Conservation (phyloP, 805 yeast species). For the Cyberlindnera suaveolens region DNA sequence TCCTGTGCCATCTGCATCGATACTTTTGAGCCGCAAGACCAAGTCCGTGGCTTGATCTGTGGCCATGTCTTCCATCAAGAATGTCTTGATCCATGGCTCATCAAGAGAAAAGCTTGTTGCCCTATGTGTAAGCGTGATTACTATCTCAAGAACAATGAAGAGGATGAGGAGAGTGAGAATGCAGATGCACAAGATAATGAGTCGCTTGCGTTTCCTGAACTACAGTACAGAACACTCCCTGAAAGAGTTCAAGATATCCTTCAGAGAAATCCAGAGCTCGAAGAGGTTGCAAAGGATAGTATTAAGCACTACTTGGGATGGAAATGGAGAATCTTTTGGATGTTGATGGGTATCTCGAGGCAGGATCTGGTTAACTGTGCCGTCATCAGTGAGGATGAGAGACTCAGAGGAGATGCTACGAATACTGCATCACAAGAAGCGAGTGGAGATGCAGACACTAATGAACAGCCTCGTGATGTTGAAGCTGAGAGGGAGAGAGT, state of each 20-base stretch:
- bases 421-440: neutral
- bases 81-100: constrained; percentile 81
- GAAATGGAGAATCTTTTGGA: constrained; percentile 42
- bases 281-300: constrained; percentile 35
- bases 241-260: constrained; percentile 38
- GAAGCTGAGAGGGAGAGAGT: neutral
- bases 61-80: constrained; percentile 79
- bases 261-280: constrained; percentile 37
- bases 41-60: constrained; percentile 69
- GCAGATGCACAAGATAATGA: constrained; percentile 20
- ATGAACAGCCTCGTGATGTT: too few relatives aligned
- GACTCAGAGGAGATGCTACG: constrained; percentile 3
- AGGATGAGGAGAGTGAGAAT: constrained; percentile 8
- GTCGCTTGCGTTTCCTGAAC: constrained; percentile 25
- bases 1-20: constrained; percentile 78
- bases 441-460: neutral
- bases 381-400: constrained; percentile 25
- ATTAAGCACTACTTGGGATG: constrained; percentile 29
- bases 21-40: constrained; percentile 50
- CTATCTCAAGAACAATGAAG: constrained; percentile 27
- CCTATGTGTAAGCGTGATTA: constrained; percentile 78
- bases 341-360: constrained; percentile 46
- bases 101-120: constrained; percentile 69
- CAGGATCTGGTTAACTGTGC: constrained; percentile 47
- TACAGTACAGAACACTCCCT: constrained; percentile 31